These are phyloP conservation scores for Kwoniella dendrophila DNA, from an alignment of 768 basidiomycete species.

Conservation along the genomic window DNA sequence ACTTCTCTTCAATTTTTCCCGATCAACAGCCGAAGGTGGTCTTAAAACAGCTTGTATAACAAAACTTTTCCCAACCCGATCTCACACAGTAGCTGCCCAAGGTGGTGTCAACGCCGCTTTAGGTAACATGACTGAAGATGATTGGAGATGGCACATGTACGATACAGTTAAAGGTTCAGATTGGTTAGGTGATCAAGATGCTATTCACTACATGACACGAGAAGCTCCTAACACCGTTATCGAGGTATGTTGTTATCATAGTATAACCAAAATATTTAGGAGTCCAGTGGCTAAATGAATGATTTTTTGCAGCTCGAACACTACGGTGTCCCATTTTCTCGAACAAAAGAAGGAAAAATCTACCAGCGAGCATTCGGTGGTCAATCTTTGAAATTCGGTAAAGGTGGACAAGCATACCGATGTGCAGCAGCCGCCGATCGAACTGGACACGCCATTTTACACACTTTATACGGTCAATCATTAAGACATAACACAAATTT, in stretches of 20 bases:
- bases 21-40: constrained; percentile 76
- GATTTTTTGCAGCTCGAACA: constrained; percentile 78
- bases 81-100: constrained; percentile 98
- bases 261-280: background rate
- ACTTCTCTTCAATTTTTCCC: background rate
- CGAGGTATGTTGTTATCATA: constrained; percentile 65
- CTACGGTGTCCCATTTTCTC: constrained; percentile 96
- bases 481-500: constrained; percentile 99
- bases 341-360: constrained; percentile 98
- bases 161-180: constrained; percentile 92
- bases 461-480: constrained; percentile 98
- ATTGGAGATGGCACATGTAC: constrained; percentile 97
- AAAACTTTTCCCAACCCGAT: constrained; percentile 96
- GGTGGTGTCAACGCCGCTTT: constrained; percentile 86
- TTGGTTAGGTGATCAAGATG: constrained; percentile 99
- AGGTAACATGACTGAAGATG: constrained; percentile 97
- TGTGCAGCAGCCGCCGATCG: constrained; percentile 98
- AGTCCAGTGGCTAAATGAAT: background rate
- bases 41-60: constrained; percentile 99
- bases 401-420: constrained; percentile 98
- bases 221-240: constrained; percentile 93
- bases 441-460: constrained; percentile 96
- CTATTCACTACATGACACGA: constrained; percentile 99
- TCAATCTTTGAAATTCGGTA: constrained; percentile 93
- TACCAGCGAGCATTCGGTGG: constrained; percentile 99